Percentiles rank a stretch among this genome's conserved stretches.
Evolutionary conservation across 1,284 basidiomycete species (phyloP).

Genomic region (Ceratobasidium sp.): DNA sequence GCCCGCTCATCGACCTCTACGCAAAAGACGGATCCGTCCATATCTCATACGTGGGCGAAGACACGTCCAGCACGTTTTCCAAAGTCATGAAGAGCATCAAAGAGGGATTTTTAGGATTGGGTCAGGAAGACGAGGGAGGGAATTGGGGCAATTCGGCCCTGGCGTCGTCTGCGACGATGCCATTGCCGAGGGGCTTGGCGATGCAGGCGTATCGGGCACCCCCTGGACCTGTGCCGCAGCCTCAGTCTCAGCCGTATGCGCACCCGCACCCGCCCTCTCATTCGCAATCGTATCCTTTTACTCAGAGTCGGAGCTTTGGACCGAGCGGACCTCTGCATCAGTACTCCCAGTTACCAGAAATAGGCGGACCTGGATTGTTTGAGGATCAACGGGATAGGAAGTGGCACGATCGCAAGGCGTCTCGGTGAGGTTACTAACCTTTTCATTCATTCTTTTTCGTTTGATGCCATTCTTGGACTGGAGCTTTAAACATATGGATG

Average conservation of each 20-base stretch:
- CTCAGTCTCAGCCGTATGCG: neutral
- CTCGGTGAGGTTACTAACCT: neutral
- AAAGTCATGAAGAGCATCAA: constrained; percentile 40
- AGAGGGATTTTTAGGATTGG: constrained; percentile 18
- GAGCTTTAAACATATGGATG: neutral
- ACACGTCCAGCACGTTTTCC: constrained; percentile 36
- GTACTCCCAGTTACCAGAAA: neutral
- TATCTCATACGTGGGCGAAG: constrained; percentile 24
- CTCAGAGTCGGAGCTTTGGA: neutral
- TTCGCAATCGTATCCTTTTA: neutral
- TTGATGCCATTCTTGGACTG: neutral
- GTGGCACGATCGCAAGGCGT: neutral
- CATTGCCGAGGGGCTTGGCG: constrained; percentile 5
- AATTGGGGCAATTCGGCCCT: neutral
- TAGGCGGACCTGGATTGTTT: constrained; percentile 5
- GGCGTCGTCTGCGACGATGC: neutral
- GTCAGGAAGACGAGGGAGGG: constrained; percentile 5
- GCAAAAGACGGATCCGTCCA: constrained; percentile 32
- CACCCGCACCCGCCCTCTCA: neutral
- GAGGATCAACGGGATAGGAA: neutral
- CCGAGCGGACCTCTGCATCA: neutral
- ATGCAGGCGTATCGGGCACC: constrained; percentile 25
- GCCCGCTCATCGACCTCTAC: constrained; percentile 18
- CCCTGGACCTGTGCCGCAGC: neutral
- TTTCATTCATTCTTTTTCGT: neutral